These are phyloP conservation scores for Gossypium bickii DNA, from an alignment of 345 rosid species.

Conservation along the genomic window DNA sequence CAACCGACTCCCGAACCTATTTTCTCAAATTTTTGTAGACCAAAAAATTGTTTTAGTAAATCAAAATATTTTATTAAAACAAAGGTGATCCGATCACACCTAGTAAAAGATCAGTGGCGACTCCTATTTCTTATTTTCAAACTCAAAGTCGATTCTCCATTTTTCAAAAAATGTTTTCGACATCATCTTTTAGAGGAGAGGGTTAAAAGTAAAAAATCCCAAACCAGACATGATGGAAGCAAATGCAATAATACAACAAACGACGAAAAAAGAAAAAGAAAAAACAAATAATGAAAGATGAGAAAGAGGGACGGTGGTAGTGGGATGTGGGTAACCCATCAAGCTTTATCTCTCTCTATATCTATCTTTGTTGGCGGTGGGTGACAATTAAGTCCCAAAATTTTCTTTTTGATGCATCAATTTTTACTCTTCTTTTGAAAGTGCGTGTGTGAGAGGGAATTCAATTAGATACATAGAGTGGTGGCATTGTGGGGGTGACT, in stretches of 20 bases:
- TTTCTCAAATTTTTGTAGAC: no score
- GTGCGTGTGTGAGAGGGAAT: slow-evolving; percentile 15
- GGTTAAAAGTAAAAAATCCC: slow-evolving; percentile 5
- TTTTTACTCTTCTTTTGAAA: not conserved
- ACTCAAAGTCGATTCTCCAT: no score
- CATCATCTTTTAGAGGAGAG: slow-evolving; percentile 1
- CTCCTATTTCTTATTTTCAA: no score
- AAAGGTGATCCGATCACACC: no score
- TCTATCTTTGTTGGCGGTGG: slow-evolving; percentile 17
- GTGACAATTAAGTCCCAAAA: not conserved
- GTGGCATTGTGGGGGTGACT: slow-evolving; percentile 18
- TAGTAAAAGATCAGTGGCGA: no score
- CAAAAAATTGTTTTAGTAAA: no score
- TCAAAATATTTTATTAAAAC: no score
- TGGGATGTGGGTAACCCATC: slow-evolving; percentile 22
- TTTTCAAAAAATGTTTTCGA: no score
- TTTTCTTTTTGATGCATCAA: not conserved
- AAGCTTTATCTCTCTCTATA: slow-evolving; percentile 12
- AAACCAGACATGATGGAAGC: slow-evolving; percentile 11
- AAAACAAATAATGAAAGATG: not conserved
- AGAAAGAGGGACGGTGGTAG: not conserved
- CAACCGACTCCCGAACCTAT: no score
- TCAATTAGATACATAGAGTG: slow-evolving; percentile 3
- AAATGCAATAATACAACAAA: slow-evolving; percentile 14
- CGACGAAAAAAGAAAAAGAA: not conserved